Evolutionary conservation across 2,329 filamentous ascomycete genomes (phyloP).

Genomic region (Botrytis porri): DNA sequence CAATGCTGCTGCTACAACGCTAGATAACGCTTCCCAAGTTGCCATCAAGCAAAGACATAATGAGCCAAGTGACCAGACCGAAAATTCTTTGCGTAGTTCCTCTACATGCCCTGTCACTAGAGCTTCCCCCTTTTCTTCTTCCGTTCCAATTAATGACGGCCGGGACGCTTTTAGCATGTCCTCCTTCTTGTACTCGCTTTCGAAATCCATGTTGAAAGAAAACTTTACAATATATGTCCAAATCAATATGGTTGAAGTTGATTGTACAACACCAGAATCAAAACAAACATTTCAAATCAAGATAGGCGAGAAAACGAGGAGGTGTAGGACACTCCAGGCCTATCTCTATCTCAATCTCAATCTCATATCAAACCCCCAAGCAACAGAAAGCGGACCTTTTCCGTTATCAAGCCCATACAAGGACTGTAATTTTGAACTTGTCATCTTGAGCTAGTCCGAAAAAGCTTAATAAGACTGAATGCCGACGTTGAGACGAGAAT

Average conservation of each 20-base stretch:
- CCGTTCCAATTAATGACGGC: neutral
- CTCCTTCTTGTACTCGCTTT: neutral
- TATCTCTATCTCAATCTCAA: neutral
- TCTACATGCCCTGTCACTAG: conserved; percentile 16
- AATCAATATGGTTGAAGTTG: neutral
- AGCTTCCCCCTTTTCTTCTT: neutral
- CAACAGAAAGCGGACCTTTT: neutral
- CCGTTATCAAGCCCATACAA: neutral
- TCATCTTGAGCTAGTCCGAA: neutral
- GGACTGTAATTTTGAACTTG: neutral
- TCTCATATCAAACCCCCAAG: neutral
- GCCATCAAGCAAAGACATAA: conserved; percentile 30
- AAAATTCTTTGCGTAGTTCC: conserved; percentile 39
- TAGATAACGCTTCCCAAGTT: conserved; percentile 23
- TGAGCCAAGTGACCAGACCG: conserved; percentile 44
- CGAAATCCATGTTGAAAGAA: neutral
- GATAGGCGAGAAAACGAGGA: neutral
- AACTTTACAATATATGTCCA: neutral
- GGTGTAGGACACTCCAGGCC: neutral
- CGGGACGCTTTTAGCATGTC: neutral
- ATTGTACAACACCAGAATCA: neutral
- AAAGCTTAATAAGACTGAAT: neutral
- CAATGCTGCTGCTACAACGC: conserved; percentile 46
- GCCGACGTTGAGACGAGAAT: conserved; percentile 3
- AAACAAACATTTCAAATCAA: neutral